phyloP scores from a whole-genome alignment of 2,329 filamentous ascomycete genomes.

The Botryotinia calthae region DNA sequence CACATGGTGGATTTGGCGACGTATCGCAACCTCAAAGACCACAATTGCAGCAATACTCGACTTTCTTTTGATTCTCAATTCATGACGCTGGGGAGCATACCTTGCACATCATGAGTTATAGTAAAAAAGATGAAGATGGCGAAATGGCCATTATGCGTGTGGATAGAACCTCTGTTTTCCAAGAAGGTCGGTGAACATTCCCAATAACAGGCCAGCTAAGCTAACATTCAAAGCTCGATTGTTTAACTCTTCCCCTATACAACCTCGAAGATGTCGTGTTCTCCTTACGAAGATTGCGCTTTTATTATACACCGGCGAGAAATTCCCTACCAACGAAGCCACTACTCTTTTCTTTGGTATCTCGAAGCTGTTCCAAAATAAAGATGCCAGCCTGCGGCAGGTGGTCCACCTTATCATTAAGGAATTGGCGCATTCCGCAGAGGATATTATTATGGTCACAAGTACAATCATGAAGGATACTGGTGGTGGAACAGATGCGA shows the following conservation, averaged over 20 bases:
- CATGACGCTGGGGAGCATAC: conserved; percentile 40
- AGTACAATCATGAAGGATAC: conserved; percentile 99
- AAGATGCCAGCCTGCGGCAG: conserved; percentile 94
- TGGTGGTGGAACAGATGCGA: conserved; percentile 86
- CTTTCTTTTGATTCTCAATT: conserved; percentile 34
- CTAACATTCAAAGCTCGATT: conserved; percentile 69
- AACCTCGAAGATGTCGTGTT: conserved; percentile 94
- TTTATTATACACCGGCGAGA: conserved; percentile 93
- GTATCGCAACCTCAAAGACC: conserved; percentile 30
- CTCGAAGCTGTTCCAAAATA: conserved; percentile 99
- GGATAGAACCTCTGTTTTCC: conserved; percentile 95
- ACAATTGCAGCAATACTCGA: conserved; percentile 20
- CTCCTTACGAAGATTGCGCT: conserved; percentile 96
- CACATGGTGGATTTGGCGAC: conserved; percentile 34
- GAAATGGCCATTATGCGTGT: conserved; percentile 93
- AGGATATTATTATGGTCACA: conserved; percentile 99
- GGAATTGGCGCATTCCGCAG: conserved; percentile 90
- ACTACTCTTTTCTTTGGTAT: conserved; percentile 98
- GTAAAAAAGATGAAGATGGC: conserved; percentile 99
- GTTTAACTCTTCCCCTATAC: conserved; percentile 97
- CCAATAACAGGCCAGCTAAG: conserved; percentile 36
- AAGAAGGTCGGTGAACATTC: conserved; percentile 70
- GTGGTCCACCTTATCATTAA: conserved; percentile 99
- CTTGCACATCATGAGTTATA: conserved; percentile 75
- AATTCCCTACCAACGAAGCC: conserved; percentile 94